Evolutionary conservation across 129 eudicot species (phyloP), one percentile per base, ranked within the genome.

Genomic region (Centaurea solstitialis): DNA sequence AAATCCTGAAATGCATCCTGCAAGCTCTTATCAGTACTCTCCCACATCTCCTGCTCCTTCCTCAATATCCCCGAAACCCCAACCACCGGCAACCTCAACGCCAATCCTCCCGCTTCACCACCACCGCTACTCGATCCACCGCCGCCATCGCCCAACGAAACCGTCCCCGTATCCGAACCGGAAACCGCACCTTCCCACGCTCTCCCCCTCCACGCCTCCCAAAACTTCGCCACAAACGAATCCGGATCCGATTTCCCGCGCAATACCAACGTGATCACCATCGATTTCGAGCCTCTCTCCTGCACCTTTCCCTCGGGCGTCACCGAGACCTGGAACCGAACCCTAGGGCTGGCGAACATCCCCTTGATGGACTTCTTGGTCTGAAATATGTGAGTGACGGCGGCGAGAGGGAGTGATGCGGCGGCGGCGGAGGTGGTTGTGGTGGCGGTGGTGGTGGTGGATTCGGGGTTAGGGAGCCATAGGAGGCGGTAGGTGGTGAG

Each of bases 11-110:
- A 96, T 61, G 99, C 99, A 87, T 96, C 99, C 86, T 96, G 98
- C 93, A 96, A 93, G 76, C 91, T 93, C 91, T 93, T 96, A 87
- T 96, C 99, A 76, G 98, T 93, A 83, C 89, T 93, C 97, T 96
- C 99, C 99, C 99, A 96, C 99, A 96, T 88, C 75, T 96, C 99
- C 62, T 93, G 99, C 85, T 93, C 99, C 89, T 91, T 93, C 83
- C 99, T 89, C 90, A 93, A 26, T 11, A 96, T 93, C 73, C 99
- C 99, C 0, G 98, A 76, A 9, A 96, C 89, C 12, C 98, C 99
- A 6, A 95, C 99, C 78, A 95, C 98, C 75, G 99, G 99, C 90
- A 85, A 64, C 73, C 76, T 82, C 76, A 92, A 72, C 21, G 82
- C 94, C 73, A 83, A 68, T 5, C 82, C 72, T 5, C 82, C 72